phyloP scores from a whole-genome alignment of 1,139 yeast genomes.

The Geotrichum australiense region DNA sequence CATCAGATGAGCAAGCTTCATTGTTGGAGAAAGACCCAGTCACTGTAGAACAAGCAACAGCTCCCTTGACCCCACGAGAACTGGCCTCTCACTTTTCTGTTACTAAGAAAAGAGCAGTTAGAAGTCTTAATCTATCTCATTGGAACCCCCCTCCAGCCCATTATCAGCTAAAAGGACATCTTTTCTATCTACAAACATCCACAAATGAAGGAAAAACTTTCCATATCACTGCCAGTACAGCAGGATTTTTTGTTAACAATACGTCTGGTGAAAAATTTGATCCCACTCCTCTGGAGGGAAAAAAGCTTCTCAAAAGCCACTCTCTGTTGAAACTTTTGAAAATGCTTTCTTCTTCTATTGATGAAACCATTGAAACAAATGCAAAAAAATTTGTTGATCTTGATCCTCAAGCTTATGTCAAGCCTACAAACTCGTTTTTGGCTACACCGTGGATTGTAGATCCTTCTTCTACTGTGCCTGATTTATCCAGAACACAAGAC shows the following conservation, averaged over 20 bases:
- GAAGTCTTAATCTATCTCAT: constrained; percentile 45
- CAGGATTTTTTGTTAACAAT: constrained; percentile 74
- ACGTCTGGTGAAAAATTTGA: constrained; percentile 65
- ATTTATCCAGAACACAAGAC: constrained; percentile 49
- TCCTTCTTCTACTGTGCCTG: constrained; percentile 39
- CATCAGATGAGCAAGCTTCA: constrained; percentile 19
- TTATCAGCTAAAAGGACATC: constrained; percentile 62
- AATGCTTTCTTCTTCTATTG: constrained; percentile 49
- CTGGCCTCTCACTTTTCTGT: constrained; percentile 8
- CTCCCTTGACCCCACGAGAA: constrained; percentile 12
- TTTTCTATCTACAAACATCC: constrained; percentile 64
- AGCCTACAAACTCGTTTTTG: constrained; percentile 55
- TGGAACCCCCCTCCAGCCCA: constrained; percentile 80
- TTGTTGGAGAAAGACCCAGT: constrained; percentile 9
- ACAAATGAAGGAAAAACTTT: constrained; percentile 76
- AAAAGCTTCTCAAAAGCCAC: constrained; percentile 34
- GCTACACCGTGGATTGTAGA: constrained; percentile 72
- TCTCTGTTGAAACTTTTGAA: constrained; percentile 50
- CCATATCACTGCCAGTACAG: constrained; percentile 68
- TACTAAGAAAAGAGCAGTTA: constrained; percentile 9
- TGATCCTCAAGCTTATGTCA: constrained; percentile 50
- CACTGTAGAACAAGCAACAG: constrained; percentile 11
- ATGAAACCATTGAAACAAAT: constrained; percentile 39
- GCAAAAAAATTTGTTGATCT: constrained; percentile 39
- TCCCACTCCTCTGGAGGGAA: constrained; percentile 39